Conservation (phyloP, 805 yeast genomes). For the Wickerhamiella azyma region DNA sequence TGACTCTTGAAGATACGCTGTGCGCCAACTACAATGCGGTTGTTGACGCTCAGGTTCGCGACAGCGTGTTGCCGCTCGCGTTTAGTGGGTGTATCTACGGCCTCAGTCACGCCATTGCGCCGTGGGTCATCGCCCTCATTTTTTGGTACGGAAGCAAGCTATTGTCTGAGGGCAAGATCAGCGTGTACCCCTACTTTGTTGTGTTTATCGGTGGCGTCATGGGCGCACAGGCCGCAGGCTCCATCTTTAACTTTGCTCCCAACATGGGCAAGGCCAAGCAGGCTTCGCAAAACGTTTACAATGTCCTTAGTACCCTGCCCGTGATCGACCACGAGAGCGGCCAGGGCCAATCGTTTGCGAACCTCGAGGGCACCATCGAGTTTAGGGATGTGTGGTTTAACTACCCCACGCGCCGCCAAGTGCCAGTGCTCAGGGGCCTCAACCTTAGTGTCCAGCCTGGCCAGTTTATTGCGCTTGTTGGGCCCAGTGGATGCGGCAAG, state of each 20-base stretch:
- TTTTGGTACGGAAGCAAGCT: constrained; percentile 33
- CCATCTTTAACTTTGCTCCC: constrained; percentile 30
- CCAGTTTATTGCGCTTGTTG: constrained; percentile 51
- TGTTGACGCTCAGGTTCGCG: constrained; percentile 22
- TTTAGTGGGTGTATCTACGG: constrained; percentile 28
- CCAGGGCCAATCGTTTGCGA: constrained; percentile 22
- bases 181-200: constrained; percentile 27
- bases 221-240: constrained; percentile 30
- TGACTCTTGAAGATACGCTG: constrained; percentile 31
- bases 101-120: constrained; percentile 28
- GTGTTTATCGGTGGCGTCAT: constrained; percentile 28
- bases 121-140: constrained; percentile 29
- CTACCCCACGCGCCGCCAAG: constrained; percentile 48
- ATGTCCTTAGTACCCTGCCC: constrained; percentile 24
- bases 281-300: constrained; percentile 26
- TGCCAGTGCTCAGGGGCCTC: constrained; percentile 38
- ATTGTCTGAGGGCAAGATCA: constrained; percentile 22
- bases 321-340: constrained; percentile 22
- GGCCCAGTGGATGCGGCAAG: constrained; percentile 52
- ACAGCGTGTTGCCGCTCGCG: constrained; percentile 20
- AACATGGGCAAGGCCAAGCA: constrained; percentile 31
- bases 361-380: constrained; percentile 35
- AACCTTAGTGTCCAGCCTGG: constrained; percentile 35
- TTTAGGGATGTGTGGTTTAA: constrained; percentile 47
- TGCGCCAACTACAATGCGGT: constrained; percentile 21